Evolutionary conservation across 1,284 basidiomycete species (phyloP), one percentile per base, ranked within the genome.

Genomic region (Caloboletus firmus): DNA sequence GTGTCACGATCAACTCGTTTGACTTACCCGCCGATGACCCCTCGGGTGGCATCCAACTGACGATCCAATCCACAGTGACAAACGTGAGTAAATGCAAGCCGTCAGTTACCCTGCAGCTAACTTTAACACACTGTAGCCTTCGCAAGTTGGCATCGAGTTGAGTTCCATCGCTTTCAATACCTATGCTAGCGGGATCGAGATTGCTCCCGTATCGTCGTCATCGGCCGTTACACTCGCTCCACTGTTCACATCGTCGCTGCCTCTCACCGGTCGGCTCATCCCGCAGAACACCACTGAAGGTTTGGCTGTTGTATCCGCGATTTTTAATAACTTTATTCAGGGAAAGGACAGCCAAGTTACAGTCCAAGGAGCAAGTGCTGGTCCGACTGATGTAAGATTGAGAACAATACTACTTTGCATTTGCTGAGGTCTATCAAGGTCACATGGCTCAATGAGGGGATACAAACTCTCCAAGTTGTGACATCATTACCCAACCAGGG

Each of bases 321-420:
- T 91, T 39, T 91, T 91, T 72, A 91, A 88, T 54, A 82, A 80
- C 55, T 91, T 89, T 62, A 79, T 91, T 1, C 86, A 87, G 49
- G 87, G 87, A 5, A 69, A 81, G 61, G 78, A 85, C 59, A 87
- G 83, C 50, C 68, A 80, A 48, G 76, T 92, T 18, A 64, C 74
- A 24, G 85, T 91, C 24, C 76, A 79, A 36, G 89, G 90, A 39
- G 76, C 79, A 40, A 80, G 78, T 55, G 88, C 85, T 6, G 86
- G 86, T 15, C 78, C 87, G 0, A 74, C 76, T 52, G 79, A 82
- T 61, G 84, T 86, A 59, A 45, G 77, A 62, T 15, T 11, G 45
- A 31, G 34, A 30, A n/a, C 5, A 31, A 17, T 28, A 4, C 45
- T 40, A 24, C 42, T 37, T 36, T 37, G 41, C 41, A 18, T 12